A percentile compares a stretch with the other conserved stretches of the same genome.
Conservation (phyloP, 2,329 filamentous ascomycete species). For the Trichoderma hamatum region DNA sequence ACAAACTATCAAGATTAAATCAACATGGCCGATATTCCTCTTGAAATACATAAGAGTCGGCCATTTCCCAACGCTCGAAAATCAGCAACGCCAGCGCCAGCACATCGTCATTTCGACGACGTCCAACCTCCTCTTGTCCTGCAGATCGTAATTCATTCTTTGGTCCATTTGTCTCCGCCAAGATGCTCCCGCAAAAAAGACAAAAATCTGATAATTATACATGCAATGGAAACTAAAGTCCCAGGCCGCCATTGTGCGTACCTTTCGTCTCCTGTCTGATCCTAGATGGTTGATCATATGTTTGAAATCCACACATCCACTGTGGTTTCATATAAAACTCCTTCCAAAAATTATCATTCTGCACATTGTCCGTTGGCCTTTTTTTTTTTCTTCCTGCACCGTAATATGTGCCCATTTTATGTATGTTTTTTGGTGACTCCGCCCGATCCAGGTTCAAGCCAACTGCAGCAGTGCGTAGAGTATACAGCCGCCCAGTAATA, state of each 20-base stretch:
- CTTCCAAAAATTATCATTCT: slow-evolving; percentile 6
- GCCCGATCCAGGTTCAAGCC: not conserved
- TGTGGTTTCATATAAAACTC: not conserved
- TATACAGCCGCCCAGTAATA: not conserved
- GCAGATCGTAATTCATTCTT: slow-evolving; percentile 18
- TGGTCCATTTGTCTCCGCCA: not conserved
- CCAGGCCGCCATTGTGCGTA: not conserved
- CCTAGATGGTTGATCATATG: not conserved
- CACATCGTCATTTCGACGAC: slow-evolving; percentile 4
- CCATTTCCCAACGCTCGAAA: slow-evolving; percentile 13
- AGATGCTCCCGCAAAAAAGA: not conserved
- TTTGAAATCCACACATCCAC: not conserved
- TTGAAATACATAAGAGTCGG: not conserved
- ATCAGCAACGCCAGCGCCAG: slow-evolving; percentile 21
- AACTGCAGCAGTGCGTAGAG: slow-evolving; percentile 1
- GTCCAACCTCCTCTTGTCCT: not conserved
- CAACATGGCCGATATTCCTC: not conserved
- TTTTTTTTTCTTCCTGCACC: slow-evolving; percentile 8
- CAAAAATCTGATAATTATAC: slow-evolving; percentile 16
- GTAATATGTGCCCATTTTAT: not conserved
- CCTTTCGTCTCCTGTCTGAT: not conserved
- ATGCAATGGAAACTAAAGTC: not conserved
- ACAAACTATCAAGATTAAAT: not conserved
- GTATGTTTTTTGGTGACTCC: not conserved
- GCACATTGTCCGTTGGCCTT: not conserved